A percentile compares a stretch with the other conserved stretches of the same genome.
These are phyloP conservation scores for Reticulascus tulasneorum DNA, from an alignment of 2,329 filamentous ascomycete genomes.

Conservation along the genomic window DNA sequence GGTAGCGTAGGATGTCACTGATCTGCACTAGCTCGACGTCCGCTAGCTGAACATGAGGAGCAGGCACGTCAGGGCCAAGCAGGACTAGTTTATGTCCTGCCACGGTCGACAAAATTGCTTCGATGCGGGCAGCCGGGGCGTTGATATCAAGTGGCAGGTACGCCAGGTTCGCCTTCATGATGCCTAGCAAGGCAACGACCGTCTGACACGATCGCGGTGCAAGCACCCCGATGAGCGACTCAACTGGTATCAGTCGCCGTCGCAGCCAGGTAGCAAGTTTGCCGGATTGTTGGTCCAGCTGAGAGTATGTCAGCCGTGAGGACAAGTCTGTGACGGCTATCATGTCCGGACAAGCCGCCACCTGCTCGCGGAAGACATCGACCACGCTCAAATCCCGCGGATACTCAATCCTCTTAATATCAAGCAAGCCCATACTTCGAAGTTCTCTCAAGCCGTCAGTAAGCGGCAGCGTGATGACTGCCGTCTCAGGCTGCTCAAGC, in stretches of 20 bases:
- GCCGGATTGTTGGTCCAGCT: background rate
- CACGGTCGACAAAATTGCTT: background rate
- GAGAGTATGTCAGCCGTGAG: background rate
- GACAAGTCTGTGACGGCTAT: background rate
- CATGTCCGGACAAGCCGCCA: background rate
- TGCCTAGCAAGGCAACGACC: background rate
- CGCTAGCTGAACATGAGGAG: background rate
- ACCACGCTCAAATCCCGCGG: background rate
- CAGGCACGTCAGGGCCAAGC: background rate
- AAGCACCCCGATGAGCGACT: background rate
- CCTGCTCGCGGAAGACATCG: background rate
- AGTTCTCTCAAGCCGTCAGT: background rate
- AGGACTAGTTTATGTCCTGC: background rate
- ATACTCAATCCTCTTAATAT: background rate
- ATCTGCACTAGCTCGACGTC: background rate
- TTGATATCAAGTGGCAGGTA: slow-evolving; percentile 2
- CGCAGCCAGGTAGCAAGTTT: background rate
- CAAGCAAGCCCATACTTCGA: background rate
- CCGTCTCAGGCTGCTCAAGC: background rate
- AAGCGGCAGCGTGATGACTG: background rate
- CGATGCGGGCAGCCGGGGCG: background rate
- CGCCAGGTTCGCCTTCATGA: background rate
- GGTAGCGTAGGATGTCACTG: background rate
- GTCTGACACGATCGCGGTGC: background rate
- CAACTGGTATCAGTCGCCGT: background rate